phyloP scores from a whole-genome alignment of 2,329 filamentous ascomycete species.

The Boeremia lycopersici region DNA sequence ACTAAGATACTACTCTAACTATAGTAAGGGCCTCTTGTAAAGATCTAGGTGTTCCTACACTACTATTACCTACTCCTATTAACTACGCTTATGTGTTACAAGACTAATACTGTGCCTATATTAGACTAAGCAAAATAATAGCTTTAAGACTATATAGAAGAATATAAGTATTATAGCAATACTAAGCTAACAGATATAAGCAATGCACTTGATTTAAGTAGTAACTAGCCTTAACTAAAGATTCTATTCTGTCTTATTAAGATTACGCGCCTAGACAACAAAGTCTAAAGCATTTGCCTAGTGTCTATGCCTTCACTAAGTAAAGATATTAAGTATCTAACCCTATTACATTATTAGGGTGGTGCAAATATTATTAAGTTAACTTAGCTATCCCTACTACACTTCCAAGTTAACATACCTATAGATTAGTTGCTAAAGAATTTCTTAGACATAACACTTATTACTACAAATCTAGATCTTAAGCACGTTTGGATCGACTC shows the following conservation, averaged over 20 bases:
- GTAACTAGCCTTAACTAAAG: background rate
- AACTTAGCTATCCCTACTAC: background rate
- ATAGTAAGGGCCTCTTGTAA: background rate
- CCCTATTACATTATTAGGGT: background rate
- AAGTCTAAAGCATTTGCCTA: background rate
- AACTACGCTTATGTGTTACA: background rate
- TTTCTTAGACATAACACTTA: background rate
- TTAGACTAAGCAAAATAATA: background rate
- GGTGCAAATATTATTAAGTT: background rate
- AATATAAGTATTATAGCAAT: background rate
- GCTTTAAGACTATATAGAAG: background rate
- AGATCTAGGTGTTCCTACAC: background rate
- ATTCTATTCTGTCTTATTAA: background rate
- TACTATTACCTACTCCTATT: background rate
- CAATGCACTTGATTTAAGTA: background rate
- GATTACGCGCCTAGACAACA: background rate
- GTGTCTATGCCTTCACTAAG: background rate
- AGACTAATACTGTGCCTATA: background rate
- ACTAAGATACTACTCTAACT: background rate
- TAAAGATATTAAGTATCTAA: background rate
- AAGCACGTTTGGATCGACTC: background rate
- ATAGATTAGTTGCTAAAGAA: background rate
- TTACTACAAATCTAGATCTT: background rate
- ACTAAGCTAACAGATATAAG: background rate
- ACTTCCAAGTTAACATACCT: background rate